Conservation (phyloP, 2,329 filamentous ascomycete genomes). For the Mariannaea elegans region DNA sequence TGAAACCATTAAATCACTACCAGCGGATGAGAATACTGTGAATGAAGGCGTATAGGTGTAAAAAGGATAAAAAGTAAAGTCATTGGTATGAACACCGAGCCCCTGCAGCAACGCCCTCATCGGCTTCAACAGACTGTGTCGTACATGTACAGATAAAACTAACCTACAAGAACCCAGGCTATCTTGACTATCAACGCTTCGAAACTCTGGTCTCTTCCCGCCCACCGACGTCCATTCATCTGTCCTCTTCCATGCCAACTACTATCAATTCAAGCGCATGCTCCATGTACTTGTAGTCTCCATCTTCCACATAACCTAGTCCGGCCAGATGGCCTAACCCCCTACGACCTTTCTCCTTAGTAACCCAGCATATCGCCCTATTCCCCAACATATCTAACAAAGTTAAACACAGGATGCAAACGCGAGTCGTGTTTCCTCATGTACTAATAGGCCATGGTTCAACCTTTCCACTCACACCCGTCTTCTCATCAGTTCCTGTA, state of each 20-base stretch:
- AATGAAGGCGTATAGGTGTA: background rate
- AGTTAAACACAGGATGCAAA: constrained; percentile 2
- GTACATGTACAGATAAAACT: constrained; percentile 14
- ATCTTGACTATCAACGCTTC: background rate
- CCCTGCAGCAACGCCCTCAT: background rate
- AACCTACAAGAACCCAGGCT: constrained; percentile 10
- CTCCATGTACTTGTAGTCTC: constrained; percentile 15
- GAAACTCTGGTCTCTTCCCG: background rate
- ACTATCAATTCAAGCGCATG: too few relatives aligned
- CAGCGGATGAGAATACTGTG: too few relatives aligned
- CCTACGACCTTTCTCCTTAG: background rate
- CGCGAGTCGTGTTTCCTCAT: background rate
- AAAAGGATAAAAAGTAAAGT: background rate
- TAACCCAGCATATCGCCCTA: background rate
- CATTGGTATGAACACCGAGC: background rate
- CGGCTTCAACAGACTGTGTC: constrained; percentile 2
- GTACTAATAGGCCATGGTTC: background rate
- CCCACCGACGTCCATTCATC: too few relatives aligned
- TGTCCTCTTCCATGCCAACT: too few relatives aligned
- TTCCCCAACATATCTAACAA: constrained; percentile 15
- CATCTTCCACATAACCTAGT: background rate
- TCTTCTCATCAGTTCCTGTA: background rate
- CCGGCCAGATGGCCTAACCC: background rate
- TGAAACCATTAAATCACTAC: too few relatives aligned
- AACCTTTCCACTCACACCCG: background rate